These are phyloP conservation scores for Cyathus striatus DNA, from an alignment of 768 basidiomycete genomes.

Conservation along the genomic window DNA sequence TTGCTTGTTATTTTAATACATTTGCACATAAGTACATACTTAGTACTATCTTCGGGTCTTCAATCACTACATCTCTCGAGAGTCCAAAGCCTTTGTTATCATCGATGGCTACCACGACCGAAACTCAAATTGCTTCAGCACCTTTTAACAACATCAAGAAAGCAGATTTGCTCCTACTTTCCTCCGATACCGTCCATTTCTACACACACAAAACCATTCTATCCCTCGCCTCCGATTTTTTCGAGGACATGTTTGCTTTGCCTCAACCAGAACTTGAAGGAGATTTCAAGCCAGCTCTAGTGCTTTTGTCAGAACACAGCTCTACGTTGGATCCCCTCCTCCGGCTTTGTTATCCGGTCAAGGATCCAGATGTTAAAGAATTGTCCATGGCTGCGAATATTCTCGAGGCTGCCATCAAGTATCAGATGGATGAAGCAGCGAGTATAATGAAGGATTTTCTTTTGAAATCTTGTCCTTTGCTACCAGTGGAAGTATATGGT, in stretches of 20 bases:
- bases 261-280: background rate
- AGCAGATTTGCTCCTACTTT: background rate
- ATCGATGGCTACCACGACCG: background rate
- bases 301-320: background rate
- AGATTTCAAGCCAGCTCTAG: background rate
- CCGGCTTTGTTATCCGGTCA: background rate
- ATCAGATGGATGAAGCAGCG: background rate
- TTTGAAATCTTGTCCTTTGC: background rate
- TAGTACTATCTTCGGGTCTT: too few species aligned
- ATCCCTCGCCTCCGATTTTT: background rate
- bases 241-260: background rate
- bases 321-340: background rate
- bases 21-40: too few species aligned
- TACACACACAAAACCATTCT: background rate
- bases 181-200: background rate
- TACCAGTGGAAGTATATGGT: background rate
- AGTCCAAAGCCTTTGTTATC: too few species aligned
- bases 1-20: too few species aligned
- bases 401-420: background rate
- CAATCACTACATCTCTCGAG: too few species aligned
- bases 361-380: background rate
- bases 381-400: background rate
- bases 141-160: background rate
- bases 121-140: background rate
- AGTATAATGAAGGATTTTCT: background rate